phyloP scores from a whole-genome alignment of 2,329 filamentous ascomycete species.

The Xylariales sp. region DNA sequence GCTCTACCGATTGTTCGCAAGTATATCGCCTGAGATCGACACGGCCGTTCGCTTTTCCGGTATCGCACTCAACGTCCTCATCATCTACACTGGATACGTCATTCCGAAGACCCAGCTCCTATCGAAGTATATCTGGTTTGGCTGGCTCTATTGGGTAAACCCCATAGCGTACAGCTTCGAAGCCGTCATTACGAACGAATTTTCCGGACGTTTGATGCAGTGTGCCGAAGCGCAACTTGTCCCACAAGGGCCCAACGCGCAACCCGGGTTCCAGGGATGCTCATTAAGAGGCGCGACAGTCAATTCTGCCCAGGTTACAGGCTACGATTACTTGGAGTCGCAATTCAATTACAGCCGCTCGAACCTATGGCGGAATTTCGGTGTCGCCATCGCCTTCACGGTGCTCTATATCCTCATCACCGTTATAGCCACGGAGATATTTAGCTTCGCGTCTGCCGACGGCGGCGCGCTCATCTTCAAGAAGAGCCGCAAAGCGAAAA shows the following conservation, averaged over 20 bases:
- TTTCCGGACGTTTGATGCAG: constrained; percentile 63
- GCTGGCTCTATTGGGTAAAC: constrained; percentile 75
- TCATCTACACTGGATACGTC: constrained; percentile 76
- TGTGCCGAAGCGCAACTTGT: constrained; percentile 60
- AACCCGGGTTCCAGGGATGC: constrained; percentile 65
- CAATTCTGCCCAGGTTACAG: constrained; percentile 62
- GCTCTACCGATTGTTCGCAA: constrained; percentile 51
- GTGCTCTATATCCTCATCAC: constrained; percentile 80
- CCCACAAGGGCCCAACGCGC: constrained; percentile 56
- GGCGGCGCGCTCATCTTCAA: constrained; percentile 80
- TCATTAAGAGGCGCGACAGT: constrained; percentile 63
- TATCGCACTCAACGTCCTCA: constrained; percentile 67
- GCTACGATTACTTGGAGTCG: constrained; percentile 64
- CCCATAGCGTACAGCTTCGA: constrained; percentile 75
- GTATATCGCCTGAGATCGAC: constrained; percentile 58
- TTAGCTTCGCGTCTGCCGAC: constrained; percentile 70
- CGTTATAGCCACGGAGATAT: constrained; percentile 74
- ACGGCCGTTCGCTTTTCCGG: constrained; percentile 70
- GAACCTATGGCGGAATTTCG: constrained; percentile 81
- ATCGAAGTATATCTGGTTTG: constrained; percentile 74
- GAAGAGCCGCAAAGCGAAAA: constrained; percentile 70
- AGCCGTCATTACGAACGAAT: constrained; percentile 66
- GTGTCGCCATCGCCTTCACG: constrained; percentile 79
- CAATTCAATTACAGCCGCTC: constrained; percentile 65
- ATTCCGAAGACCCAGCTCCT: constrained; percentile 68